phyloP scores from a whole-genome alignment of 306 rosid species.

The Lupinus albus region DNA sequence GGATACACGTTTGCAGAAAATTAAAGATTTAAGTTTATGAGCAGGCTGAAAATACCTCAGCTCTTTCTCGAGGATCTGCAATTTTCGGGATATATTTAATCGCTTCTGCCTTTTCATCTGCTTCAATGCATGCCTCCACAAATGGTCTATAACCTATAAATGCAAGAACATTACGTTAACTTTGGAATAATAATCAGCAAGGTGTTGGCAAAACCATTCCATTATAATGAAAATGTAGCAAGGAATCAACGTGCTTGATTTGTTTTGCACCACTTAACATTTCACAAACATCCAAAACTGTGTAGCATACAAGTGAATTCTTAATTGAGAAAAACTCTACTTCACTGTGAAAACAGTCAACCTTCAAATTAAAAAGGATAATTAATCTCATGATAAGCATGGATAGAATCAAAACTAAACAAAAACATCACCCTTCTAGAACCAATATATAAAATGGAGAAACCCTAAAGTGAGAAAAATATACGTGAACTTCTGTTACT shows the following conservation, averaged over 20 bases:
- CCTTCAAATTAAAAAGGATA: background rate
- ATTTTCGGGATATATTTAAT: slow-evolving; percentile 92
- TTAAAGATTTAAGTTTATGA: background rate
- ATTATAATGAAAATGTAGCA: slow-evolving; percentile 14
- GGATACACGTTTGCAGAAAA: background rate
- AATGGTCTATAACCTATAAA: slow-evolving; percentile 81
- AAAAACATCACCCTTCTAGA: background rate
- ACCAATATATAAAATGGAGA: slow-evolving; percentile 18
- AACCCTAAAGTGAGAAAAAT: slow-evolving; percentile 1
- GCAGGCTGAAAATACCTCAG: slow-evolving; percentile 66
- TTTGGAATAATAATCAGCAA: background rate
- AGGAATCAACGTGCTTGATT: slow-evolving; percentile 21
- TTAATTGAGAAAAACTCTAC: slow-evolving; percentile 4
- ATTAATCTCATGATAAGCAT: background rate
- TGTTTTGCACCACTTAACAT: background rate
- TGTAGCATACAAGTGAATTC: slow-evolving; percentile 12
- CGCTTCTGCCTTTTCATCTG: slow-evolving; percentile 92
- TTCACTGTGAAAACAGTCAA: background rate
- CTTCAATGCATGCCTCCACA: slow-evolving; percentile 97
- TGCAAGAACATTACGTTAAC: slow-evolving; percentile 38
- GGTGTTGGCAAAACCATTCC: slow-evolving; percentile 18
- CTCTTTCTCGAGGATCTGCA: slow-evolving; percentile 90
- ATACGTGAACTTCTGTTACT: background rate
- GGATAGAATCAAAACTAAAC: background rate
- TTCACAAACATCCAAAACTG: slow-evolving; percentile 20